Base-by-base conservation (phyloP, 139 green algal genomes). In the Zygnema circumcarinatum region DNA sequence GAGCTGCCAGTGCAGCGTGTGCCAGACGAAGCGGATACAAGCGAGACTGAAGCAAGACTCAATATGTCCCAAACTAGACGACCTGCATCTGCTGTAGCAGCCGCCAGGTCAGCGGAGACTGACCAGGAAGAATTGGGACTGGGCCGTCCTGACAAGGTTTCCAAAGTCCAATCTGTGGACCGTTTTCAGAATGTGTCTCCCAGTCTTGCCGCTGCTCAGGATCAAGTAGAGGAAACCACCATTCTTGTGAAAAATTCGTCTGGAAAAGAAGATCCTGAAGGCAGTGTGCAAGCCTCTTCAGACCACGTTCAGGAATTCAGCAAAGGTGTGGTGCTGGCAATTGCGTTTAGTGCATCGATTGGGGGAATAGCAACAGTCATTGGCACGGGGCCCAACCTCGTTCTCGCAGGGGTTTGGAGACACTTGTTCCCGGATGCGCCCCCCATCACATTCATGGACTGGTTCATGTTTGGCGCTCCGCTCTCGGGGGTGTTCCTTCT, bases 351-450 rank as follows among this genome's bases (percentile, higher is more conserved):
- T 2, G n/a, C 74, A 22, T 74, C 32, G n/a, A 88, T 88, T 35
- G 83, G 83, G 1, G 83, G 83, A 29, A 88, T 88, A 54, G 83
- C 83, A 3, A 88, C 83, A 29, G 42, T 88, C 3, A 88, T 75
- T 11, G 83, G 83, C 68, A 88, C 83, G 40, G 83, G 83, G 29
- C 69, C 83, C 2, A 88, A 88, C 22, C 83, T 88, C n/a, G 72
- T 88, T 2, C 73, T 88, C 7, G 72, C 83, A 1, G 83, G 83
- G 2, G 38, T 88, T 33, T 88, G 35, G n/a, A 21, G 38, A 35
- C 22, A 72, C 36, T 52, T 84, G 16, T 88, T 85, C 31, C 83
- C 83, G 3, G 25, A 35, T 32, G 38, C 38, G 32, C 73, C 72
- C 2, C 73, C 69, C 2, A 87, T 88, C 69, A 84, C 73, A 33